Conservation (phyloP, 2,329 filamentous ascomycete species). For the Aspergillus fructus region DNA sequence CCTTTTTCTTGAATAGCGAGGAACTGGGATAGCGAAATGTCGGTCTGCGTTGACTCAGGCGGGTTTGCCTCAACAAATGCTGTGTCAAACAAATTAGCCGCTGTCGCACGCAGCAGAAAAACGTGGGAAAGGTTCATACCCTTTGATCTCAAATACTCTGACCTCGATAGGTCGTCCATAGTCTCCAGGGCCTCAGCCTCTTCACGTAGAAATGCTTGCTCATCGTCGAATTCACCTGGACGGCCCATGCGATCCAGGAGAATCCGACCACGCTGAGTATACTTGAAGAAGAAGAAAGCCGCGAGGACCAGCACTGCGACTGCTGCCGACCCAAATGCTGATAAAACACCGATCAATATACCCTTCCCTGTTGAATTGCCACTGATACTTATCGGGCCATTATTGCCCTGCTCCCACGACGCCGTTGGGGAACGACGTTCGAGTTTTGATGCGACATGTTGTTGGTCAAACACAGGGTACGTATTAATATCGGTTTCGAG, state of each 20-base stretch:
- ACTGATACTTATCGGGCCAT: slow-evolving; percentile 31
- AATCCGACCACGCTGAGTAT: slow-evolving; percentile 83
- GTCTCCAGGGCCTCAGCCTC: slow-evolving; percentile 91
- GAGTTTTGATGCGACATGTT: slow-evolving; percentile 32
- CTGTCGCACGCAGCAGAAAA: not conserved
- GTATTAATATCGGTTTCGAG: slow-evolving; percentile 23
- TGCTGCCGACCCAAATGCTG: slow-evolving; percentile 87
- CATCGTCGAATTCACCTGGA: slow-evolving; percentile 96
- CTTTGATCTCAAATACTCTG: slow-evolving; percentile 92
- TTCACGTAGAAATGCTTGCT: slow-evolving; percentile 89
- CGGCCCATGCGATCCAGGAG: slow-evolving; percentile 89
- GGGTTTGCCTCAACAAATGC: slow-evolving; percentile 93
- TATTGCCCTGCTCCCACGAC: slow-evolving; percentile 22
- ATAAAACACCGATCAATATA: slow-evolving; percentile 91
- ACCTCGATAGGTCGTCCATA: slow-evolving; percentile 90
- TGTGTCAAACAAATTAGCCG: slow-evolving; percentile 38
- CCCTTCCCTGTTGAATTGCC: slow-evolving; percentile 62
- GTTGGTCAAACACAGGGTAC: slow-evolving; percentile 14
- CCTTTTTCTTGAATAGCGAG: slow-evolving; percentile 98
- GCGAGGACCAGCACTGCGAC: slow-evolving; percentile 77
- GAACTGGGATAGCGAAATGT: slow-evolving; percentile 96
- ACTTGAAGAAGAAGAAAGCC: slow-evolving; percentile 90
- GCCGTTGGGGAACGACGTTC: slow-evolving; percentile 37
- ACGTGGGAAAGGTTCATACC: slow-evolving; percentile 54
- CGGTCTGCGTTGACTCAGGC: slow-evolving; percentile 90